A percentile compares a stretch with the other conserved stretches of the same genome.
phyloP scores from a whole-genome alignment of 148 eudicot genomes.

The Rhododendron ovatum region DNA sequence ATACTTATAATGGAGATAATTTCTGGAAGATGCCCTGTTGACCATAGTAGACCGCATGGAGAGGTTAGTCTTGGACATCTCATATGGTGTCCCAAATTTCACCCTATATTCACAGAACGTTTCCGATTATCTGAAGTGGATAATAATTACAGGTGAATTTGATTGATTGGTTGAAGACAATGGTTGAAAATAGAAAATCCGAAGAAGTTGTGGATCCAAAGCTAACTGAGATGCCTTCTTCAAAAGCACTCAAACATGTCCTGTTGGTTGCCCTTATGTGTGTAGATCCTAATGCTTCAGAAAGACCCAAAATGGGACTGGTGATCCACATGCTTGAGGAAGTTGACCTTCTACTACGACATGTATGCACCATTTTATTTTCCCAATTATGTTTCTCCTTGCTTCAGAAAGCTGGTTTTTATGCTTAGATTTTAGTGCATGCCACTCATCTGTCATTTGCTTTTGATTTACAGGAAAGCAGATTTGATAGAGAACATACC shows the following conservation, averaged over 20 bases:
- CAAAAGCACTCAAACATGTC: conserved; percentile 64
- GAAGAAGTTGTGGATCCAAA: conserved; percentile 82
- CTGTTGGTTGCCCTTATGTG: conserved; percentile 68
- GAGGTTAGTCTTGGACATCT: conserved; percentile 36
- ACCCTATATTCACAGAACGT: not conserved
- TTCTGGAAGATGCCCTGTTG: conserved; percentile 70
- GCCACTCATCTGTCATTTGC: not conserved
- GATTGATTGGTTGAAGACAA: conserved; percentile 68
- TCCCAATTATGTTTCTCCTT: not conserved
- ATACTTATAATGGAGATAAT: conserved; percentile 74
- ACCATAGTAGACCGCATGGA: conserved; percentile 58
- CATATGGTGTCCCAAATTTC: not conserved
- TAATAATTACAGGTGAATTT: conserved; percentile 49
- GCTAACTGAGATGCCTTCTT: conserved; percentile 57
- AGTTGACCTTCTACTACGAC: conserved; percentile 55
- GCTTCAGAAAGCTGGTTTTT: not conserved
- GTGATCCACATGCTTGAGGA: conserved; percentile 83
- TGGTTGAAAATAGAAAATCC: conserved; percentile 64
- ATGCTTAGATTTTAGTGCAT: not conserved
- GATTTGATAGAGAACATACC: conserved; percentile 42
- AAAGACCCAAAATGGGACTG: conserved; percentile 82
- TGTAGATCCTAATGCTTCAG: conserved; percentile 67
- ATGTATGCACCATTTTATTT: conserved; percentile 36
- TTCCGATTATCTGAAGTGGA: not conserved
- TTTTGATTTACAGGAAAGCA: conserved; percentile 45